phyloP scores from a whole-genome alignment of 2,329 filamentous ascomycete species.

The Akanthomyces dipterigenus region DNA sequence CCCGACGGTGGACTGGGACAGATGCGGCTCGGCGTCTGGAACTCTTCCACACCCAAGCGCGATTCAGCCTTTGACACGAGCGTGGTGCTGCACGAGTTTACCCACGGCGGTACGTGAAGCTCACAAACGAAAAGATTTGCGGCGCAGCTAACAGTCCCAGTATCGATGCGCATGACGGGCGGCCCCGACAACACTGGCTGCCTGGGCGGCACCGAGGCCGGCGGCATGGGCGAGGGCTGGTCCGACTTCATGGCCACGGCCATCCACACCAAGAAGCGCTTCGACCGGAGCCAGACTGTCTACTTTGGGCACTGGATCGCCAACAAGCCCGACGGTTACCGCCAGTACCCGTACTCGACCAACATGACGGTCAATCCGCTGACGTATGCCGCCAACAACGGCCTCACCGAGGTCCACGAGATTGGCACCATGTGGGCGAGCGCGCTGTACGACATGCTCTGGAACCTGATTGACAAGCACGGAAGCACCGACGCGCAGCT shows the following conservation, averaged over 20 bases:
- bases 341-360: conserved; percentile 46
- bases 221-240: conserved; percentile 55
- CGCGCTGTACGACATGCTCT: conserved; percentile 49
- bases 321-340: conserved; percentile 38
- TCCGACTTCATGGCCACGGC: conserved; percentile 49
- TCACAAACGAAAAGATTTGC: no score
- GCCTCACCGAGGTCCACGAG: conserved; percentile 32
- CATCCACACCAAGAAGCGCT: conserved; percentile 37
- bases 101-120: conserved; percentile 36
- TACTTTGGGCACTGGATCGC: conserved; percentile 44
- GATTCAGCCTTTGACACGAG: conserved; percentile 54
- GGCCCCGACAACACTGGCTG: conserved; percentile 48
- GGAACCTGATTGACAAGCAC: conserved; percentile 51
- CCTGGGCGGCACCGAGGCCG: conserved; percentile 38
- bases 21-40: conserved; percentile 53
- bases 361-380: conserved; percentile 41
- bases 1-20: conserved; percentile 43
- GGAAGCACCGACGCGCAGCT: conserved; percentile 39
- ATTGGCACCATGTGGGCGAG: conserved; percentile 47
- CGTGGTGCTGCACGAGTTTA: conserved; percentile 55
- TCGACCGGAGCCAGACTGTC: conserved; percentile 41
- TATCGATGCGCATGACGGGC: conserved; percentile 53
- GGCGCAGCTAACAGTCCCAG: conserved; percentile 15
- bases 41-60: conserved; percentile 35
- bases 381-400: conserved; percentile 39